Base-by-base conservation (phyloP, 1,284 basidiomycete species). In the Tylopilus orsonianus region DNA sequence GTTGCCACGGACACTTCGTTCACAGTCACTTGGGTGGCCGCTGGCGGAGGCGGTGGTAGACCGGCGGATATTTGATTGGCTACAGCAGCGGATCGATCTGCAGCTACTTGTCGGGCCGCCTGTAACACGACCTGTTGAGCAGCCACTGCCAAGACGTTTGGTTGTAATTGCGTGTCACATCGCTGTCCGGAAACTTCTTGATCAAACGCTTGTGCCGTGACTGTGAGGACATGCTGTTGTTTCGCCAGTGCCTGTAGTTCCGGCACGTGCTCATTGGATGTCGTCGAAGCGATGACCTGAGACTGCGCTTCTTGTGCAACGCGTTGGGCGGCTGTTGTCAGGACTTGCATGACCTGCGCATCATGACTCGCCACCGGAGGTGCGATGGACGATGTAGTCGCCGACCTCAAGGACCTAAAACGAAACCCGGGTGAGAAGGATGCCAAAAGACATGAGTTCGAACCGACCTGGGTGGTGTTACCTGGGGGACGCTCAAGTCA, bases 51-150 rank as follows among this genome's bases (percentile, higher is more conserved):
- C 1, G 65, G 60, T 1, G 66, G 57, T 22, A 74, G 53, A 14
- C 75, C 74, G 13, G 71, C 70, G 4, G 67, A 70, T 18, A 73
- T 62, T 40, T 67, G 72, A 33, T 56, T 57, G 8, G 67, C 70
- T 16, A 73, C 71, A 5, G 69, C 73, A 12, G 71, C 74, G 9
- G 75, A 72, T 26, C 74, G 76, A 50, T 81, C 79, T 8, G 77
- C 75, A 14, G 74, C 78, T n/a, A 81, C 78, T 49, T 80, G 78
- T 51, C 85, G 82, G 7, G 87, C 87, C 27, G 87, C 88, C 60
- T 87, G 83, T 38, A 88, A 74, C 35, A 90, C 87, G 41, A 90
- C 83, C 49, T 86, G 80, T 57, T 88, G 85, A 10, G 86, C 87
- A 5, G 87, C 87, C 8, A 80, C 81, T 7, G 85, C 86, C 50